phyloP scores from a whole-genome alignment of 257 asterid genomes.

The Fraxinus americana region DNA sequence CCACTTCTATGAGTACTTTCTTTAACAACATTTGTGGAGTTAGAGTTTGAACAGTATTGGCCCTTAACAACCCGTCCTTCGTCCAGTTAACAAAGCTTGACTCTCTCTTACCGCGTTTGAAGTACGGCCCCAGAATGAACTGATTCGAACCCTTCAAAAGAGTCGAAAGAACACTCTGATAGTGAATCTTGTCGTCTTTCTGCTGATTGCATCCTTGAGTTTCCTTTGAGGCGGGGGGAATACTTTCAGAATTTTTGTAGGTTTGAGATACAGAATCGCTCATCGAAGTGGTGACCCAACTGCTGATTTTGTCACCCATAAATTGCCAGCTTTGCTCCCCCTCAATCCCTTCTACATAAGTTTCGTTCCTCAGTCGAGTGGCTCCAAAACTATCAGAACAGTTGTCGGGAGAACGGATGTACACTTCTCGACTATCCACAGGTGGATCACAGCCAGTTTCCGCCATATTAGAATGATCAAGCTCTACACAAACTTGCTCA shows the following conservation, averaged over 20 bases:
- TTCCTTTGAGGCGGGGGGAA: slow-evolving; percentile 31
- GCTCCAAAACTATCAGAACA: slow-evolving; percentile 55
- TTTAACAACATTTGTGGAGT: slow-evolving; percentile 65
- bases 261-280: slow-evolving; percentile 74
- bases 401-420: slow-evolving; percentile 46
- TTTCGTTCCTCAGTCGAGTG: slow-evolving; percentile 50
- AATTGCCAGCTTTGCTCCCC: slow-evolving; percentile 59
- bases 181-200: slow-evolving; percentile 59
- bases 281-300: slow-evolving; percentile 50
- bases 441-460: slow-evolving; percentile 45
- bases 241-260: slow-evolving; percentile 34
- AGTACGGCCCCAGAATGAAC: slow-evolving; percentile 68
- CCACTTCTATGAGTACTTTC: slow-evolving; percentile 71
- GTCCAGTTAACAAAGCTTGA: slow-evolving; percentile 77
- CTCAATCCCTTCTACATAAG: slow-evolving; percentile 52
- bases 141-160: slow-evolving; percentile 78
- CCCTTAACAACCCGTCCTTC: slow-evolving; percentile 28
- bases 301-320: slow-evolving; percentile 68
- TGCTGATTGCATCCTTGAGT: slow-evolving; percentile 47
- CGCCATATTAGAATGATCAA: slow-evolving; percentile 25
- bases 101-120: slow-evolving; percentile 42
- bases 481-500: neutral
- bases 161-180: slow-evolving; percentile 67
- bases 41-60: slow-evolving; percentile 27
- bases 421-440: slow-evolving; percentile 41